phyloP scores from a whole-genome alignment of 495 filamentous ascomycete species.

The Tuber borchii region DNA sequence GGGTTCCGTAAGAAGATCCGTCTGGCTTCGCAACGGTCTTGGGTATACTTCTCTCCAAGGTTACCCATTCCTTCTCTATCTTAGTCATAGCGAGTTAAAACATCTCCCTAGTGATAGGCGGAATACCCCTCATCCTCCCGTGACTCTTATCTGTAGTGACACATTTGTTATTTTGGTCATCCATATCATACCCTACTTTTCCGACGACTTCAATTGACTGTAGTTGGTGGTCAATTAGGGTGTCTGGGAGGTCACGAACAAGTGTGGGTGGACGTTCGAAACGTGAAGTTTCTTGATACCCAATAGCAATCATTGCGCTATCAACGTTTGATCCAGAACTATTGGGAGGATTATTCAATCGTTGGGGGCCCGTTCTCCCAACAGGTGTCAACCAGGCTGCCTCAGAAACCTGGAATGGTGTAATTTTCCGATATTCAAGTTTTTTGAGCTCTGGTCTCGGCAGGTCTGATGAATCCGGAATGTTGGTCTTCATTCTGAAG shows the following conservation, averaged over 20 bases:
- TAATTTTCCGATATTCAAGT: conserved; percentile 51
- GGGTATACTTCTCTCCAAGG: conserved; percentile 89
- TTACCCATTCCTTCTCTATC: conserved; percentile 98
- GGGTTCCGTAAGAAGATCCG: conserved; percentile 66
- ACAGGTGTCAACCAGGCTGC: conserved; percentile 31
- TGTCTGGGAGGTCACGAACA: conserved; percentile 55
- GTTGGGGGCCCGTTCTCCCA: conserved; percentile 28
- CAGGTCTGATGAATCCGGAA: conserved; percentile 15
- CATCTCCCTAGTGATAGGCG: conserved; percentile 79
- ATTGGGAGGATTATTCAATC: conserved; percentile 29
- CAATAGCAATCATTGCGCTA: conserved; percentile 84
- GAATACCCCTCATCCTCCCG: conserved; percentile 62
- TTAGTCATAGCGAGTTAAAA: conserved; percentile 98
- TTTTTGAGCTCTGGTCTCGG: conserved; percentile 56
- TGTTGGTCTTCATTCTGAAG: conserved; percentile 14
- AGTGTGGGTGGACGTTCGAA: conserved; percentile 72
- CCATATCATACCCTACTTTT: conserved; percentile 97
- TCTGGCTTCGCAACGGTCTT: conserved; percentile 93
- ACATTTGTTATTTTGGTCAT: conserved; percentile 98
- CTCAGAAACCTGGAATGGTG: conserved; percentile 37
- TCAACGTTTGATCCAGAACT: conserved; percentile 53
- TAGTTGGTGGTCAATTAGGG: conserved; percentile 39
- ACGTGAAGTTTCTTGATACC: conserved; percentile 88
- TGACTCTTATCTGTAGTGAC: conserved; percentile 73
- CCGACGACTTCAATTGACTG: conserved; percentile 51